Base-by-base conservation (phyloP, 139 green algal species). In the Cymbomonas tetramitiformis region DNA sequence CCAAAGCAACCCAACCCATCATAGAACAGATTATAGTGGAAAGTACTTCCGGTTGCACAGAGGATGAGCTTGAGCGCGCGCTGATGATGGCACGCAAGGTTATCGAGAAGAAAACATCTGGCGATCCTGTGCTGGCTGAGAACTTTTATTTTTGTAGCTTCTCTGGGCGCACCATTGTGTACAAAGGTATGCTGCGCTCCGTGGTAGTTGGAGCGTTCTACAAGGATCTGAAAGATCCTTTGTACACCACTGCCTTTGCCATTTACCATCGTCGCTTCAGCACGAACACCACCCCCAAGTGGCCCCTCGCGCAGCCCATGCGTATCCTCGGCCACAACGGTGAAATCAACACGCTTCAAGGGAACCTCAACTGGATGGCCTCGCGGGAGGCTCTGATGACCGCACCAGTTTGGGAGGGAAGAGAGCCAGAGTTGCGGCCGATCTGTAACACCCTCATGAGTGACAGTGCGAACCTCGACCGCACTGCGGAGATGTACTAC, bases 271-370 rank as follows among this genome's bases (percentile, higher is more conserved):
- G 90, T 49, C 90, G 90, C 54, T 99, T 94, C 85, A 94, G 82
- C 67, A 99, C 92, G 63, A 99, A 99, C 82, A 99, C 92, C 46
- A 93, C 69, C 32, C 92, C 92, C 39, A 93, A 89, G 73, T 99
- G 92, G 92, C 91, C 88, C 3, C 83, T 99, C 49, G 91, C 91
- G 21, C 91, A 98, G 85, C 91, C 91, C 47, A 94, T 99, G 81
- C 79, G 91, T 30, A 74, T 98, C 46, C 79, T 99, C 30, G 91
- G 91, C n/a, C 91, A 99, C 85, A 99, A 99, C 69, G 90, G 90
- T 78, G 90, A 98, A 77, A 98, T 98, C 79, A 98, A 98, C 83
- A 98, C 90, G 0, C 69, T 98, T 62, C 88, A 95, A 75, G 91
- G 91, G 65, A 99, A 99, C 79, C 78, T 99, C 28, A 99, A 99